Base-by-base conservation (phyloP, 2,329 filamentous ascomycete genomes). In the Penicillium psychrosexuale region DNA sequence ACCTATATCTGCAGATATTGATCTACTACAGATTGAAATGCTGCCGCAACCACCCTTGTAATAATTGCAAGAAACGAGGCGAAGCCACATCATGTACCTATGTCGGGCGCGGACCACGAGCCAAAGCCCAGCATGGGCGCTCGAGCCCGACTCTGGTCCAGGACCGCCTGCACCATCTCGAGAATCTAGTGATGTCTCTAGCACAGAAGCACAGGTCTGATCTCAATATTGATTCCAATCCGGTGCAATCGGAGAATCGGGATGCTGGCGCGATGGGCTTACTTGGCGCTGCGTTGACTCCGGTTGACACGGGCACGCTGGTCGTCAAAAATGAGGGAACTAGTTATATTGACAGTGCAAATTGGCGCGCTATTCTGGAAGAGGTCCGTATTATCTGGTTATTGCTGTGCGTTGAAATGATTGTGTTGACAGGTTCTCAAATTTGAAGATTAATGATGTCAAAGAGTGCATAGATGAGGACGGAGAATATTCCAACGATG, bases 311-410 rank as follows among this genome's bases (percentile, higher is more conserved):
- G n/a, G 70, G 71, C 4, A 72, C 63, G 38, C 45, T 73, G 27
- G 44, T 73, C 2, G 65, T 71, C 7, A 62, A 68, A 40, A 59
- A 71, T 17, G 57, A 64, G 13, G 69, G 66, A 5, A 71, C 67
- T 8, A 73, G 64, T 11, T 73, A 73, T 57, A 68, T 73, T 37
- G 69, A 73, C 48, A 64, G 68, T 36, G 66, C 68, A n/a, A 67
- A 73, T 51, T 73, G 70, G 70, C 67, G 66, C 38, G 69, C 69
- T 22, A 71, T 73, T 43, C 56, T 73, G 11, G 68, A 71, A 55
- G 70, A 73, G 64, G 70, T 73, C 37, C 37, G 69, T 65, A 19
- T 37, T 34, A 9, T 34, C 5, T 45, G 31, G 6, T 15, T 36
- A 22, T 38, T 38, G 12, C 34, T 42, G 11, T 9, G 2, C 24